These are phyloP conservation scores for Raphanus sativus DNA, from an alignment of 345 rosid species.

Conservation along the genomic window DNA sequence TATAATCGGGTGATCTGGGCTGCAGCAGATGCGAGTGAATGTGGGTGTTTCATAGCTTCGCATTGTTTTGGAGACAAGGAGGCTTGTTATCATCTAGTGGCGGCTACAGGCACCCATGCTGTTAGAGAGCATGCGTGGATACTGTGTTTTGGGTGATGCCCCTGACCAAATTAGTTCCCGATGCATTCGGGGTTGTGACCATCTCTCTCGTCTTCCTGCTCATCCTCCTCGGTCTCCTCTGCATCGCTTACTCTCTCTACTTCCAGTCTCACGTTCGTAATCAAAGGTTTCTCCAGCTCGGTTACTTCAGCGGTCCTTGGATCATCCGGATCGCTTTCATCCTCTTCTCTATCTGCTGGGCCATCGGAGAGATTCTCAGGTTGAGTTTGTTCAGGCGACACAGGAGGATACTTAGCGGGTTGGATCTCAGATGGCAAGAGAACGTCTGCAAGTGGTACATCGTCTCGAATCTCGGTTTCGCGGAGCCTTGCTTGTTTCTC, in stretches of 20 bases:
- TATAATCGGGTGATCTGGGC: constrained; percentile 39
- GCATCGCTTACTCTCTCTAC: constrained; percentile 79
- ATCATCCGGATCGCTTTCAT: constrained; percentile 71
- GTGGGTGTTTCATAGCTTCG: background rate
- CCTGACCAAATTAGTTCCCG: constrained; percentile 93
- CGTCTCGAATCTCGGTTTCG: constrained; percentile 88
- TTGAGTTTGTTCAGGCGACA: constrained; percentile 66
- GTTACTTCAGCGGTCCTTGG: constrained; percentile 92
- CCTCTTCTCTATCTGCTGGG: constrained; percentile 82
- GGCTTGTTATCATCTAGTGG: constrained; percentile 4
- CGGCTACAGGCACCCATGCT: constrained; percentile 89
- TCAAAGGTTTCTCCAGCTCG: constrained; percentile 55
- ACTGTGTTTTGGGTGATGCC: constrained; percentile 99
- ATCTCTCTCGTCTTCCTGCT: constrained; percentile 79
- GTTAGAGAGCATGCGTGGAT: constrained; percentile 99
- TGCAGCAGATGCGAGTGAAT: background rate
- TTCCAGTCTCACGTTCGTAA: constrained; percentile 73
- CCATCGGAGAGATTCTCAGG: constrained; percentile 75
- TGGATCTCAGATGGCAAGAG: constrained; percentile 81
- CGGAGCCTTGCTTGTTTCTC: constrained; percentile 94
- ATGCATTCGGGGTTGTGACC: constrained; percentile 96
- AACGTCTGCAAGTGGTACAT: constrained; percentile 86
- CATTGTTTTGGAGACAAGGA: background rate
- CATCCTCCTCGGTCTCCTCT: constrained; percentile 69
- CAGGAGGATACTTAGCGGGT: constrained; percentile 53